These are phyloP conservation scores for Gracilaria domingensis DNA, from an alignment of 23 red algal species.

Conservation along the genomic window DNA sequence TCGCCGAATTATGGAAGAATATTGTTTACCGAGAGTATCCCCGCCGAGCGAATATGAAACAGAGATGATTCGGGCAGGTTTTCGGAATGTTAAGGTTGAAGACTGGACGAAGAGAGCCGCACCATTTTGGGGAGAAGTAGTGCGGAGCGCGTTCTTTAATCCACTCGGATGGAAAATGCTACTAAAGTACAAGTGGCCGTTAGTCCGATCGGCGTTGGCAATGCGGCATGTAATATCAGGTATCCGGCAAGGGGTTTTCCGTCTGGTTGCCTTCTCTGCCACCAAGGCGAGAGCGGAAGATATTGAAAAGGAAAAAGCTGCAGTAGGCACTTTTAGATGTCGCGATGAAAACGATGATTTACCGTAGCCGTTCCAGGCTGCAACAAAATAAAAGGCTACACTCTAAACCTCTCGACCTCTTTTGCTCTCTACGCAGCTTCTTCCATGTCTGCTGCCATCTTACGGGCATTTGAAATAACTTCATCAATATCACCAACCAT, in stretches of 20 bases:
- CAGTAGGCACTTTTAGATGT: slow-evolving; percentile 1
- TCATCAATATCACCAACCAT: slow-evolving; percentile 99
- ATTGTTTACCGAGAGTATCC: slow-evolving; percentile 81
- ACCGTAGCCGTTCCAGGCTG: slow-evolving; percentile 27
- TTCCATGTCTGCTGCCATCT: slow-evolving; percentile 96
- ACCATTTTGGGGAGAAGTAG: slow-evolving; percentile 94
- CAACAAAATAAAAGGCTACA: slow-evolving; percentile 36
- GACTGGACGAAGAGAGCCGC: slow-evolving; percentile 86
- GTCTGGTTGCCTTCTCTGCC: slow-evolving; percentile 70
- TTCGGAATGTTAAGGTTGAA: slow-evolving; percentile 48
- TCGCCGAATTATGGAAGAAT: slow-evolving; percentile 83
- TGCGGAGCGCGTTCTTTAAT: slow-evolving; percentile 68
- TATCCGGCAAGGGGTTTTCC: slow-evolving; percentile 69
- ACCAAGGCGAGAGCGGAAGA: slow-evolving; percentile 65
- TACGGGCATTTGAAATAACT: slow-evolving; percentile 84
- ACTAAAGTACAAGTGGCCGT: slow-evolving; percentile 65
- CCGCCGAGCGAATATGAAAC: slow-evolving; percentile 82
- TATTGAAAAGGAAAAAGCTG: slow-evolving; percentile 40
- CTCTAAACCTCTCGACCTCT: slow-evolving; percentile 32
- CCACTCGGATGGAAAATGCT: slow-evolving; percentile 55
- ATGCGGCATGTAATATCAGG: slow-evolving; percentile 77
- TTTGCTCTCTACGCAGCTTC: slow-evolving; percentile 53
- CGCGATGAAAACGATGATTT: slow-evolving; percentile 25
- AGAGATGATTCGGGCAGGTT: slow-evolving; percentile 61
- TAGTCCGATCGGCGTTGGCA: slow-evolving; percentile 77